Evolutionary conservation across 345 rosid genomes (phyloP), one percentile per base, ranked within the genome.

Genomic region (Barbarea vulgaris): DNA sequence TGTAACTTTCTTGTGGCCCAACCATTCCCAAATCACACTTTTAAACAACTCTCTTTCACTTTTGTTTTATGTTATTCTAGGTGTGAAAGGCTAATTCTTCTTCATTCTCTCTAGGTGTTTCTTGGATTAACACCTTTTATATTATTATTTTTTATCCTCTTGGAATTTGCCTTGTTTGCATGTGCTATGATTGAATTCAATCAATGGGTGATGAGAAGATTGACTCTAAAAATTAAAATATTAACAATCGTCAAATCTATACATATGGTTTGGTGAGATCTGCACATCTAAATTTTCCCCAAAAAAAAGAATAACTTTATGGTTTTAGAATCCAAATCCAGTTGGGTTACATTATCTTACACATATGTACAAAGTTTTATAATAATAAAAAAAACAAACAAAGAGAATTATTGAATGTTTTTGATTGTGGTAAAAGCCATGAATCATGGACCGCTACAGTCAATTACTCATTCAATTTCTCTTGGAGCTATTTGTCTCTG

Each of bases 21-120:
- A 22, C 42, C 46, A 63, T 70, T 54, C 76, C 22, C 70, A 77
- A 37, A 70, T 70, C 61, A 76, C 61, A 37, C 76, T 77, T 77
- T 77, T 64, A 64, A 77, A 70, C 80, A 15, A 77, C 72, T 64
- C 28, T 47, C 67, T 56, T 77, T 77, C 72, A 37, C 76, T 71
- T 70, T 77, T 64, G 61, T 71, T 63, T 19, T 46, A 3, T 36
- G 7, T 63, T 42, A 55, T 64, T 53, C 10, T 64, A 54, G 22
- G 71, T 70, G 76, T 70, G 66, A 64, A 77, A 42, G 27, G 34
- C 37, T 63, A 69, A 60, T 63, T 76, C 76, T 80, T 73, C 77
- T 73, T 66, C 47, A 33, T 69, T 78, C 72, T 72, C 58, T 58
- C 73, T 52, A 59, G 76, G 81, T 77, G 84, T 76, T 70, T 60